A percentile compares a stretch with the other conserved stretches of the same genome.
phyloP scores from a whole-genome alignment of 2,329 filamentous ascomycete species.

The Penicillium sp. region DNA sequence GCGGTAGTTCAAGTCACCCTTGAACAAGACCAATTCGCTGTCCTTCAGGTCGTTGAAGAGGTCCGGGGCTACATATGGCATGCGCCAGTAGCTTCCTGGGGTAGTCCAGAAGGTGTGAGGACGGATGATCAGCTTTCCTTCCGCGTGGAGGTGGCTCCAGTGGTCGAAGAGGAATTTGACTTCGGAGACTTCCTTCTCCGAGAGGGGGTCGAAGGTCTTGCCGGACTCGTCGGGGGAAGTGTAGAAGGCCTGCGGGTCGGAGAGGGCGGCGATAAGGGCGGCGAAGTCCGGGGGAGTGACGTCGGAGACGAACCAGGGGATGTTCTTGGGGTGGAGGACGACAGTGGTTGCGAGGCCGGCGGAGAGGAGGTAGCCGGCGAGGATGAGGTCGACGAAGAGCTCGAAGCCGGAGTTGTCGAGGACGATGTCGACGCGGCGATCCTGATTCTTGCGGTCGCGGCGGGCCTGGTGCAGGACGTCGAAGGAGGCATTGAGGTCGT shows the following conservation, averaged over 20 bases:
- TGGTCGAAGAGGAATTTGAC: slow-evolving; percentile 70
- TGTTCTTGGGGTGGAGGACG: slow-evolving; percentile 83
- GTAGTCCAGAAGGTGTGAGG: slow-evolving; percentile 89
- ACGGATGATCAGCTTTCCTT: slow-evolving; percentile 73
- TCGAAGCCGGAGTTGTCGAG: slow-evolving; percentile 97
- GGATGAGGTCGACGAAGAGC: slow-evolving; percentile 85
- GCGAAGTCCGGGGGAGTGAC: slow-evolving; percentile 79
- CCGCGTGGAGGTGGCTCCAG: slow-evolving; percentile 69
- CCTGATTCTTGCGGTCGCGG: slow-evolving; percentile 50
- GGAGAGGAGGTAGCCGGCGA: slow-evolving; percentile 81
- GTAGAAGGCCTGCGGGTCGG: slow-evolving; percentile 69
- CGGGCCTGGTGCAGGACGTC: slow-evolving; percentile 33
- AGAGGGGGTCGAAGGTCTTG: slow-evolving; percentile 53
- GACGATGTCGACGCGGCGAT: slow-evolving; percentile 81
- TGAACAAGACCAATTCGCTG: slow-evolving; percentile 86
- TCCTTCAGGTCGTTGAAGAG: slow-evolving; percentile 69
- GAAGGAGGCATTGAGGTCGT: slow-evolving; percentile 69
- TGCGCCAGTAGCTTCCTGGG: slow-evolving; percentile 75
- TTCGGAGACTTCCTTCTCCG: slow-evolving; percentile 57
- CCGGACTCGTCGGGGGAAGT: slow-evolving; percentile 58
- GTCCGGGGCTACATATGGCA: slow-evolving; percentile 59
- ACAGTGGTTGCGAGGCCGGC: slow-evolving; percentile 76
- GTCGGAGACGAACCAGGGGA: slow-evolving; percentile 98
- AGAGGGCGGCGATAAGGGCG: slow-evolving; percentile 68
- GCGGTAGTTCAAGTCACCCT: slow-evolving; percentile 92